Evolutionary conservation across 1,284 basidiomycete species (phyloP).

Genomic region (Schizophyllum commune): DNA sequence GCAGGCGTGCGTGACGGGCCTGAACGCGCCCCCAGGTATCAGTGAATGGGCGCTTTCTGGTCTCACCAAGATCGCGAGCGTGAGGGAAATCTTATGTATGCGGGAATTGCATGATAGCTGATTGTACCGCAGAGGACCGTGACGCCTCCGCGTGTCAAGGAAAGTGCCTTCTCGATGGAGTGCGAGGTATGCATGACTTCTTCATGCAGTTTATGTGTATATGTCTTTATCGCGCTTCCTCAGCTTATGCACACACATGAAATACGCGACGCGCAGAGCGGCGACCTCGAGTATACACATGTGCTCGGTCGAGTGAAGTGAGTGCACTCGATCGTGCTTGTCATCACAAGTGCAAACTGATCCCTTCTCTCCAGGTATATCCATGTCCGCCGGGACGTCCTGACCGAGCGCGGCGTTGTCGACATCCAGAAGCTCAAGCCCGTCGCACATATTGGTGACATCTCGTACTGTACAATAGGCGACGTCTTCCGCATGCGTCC

Average conservation of each 20-base stretch:
- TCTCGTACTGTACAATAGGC: conserved; percentile 37
- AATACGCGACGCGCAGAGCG: conserved; percentile 30
- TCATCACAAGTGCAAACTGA: too few relatives aligned
- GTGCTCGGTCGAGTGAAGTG: conserved; percentile 51
- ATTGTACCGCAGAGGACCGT: conserved; percentile 33
- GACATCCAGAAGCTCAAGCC: conserved; percentile 48
- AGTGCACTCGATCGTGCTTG: background rate
- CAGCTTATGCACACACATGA: conserved; percentile 39
- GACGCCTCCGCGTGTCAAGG: conserved; percentile 58
- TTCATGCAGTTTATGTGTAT: background rate
- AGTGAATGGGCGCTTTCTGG: conserved; percentile 64
- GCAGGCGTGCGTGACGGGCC: conserved; percentile 52
- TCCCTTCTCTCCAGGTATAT: conserved; percentile 25
- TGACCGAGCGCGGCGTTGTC: conserved; percentile 32
- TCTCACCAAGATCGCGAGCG: conserved; percentile 49
- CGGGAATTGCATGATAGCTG: background rate
- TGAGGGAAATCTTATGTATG: conserved; percentile 20
- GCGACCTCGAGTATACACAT: conserved; percentile 31
- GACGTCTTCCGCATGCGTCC: conserved; percentile 41
- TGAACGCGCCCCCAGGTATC: conserved; percentile 50
- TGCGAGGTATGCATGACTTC: conserved; percentile 34
- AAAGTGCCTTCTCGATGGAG: conserved; percentile 68
- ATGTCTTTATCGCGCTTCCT: background rate
- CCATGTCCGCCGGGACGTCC: conserved; percentile 51
- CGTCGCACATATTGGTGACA: conserved; percentile 51